Evolutionary conservation across 805 yeast species (phyloP).

Genomic region (Grigorovia yakushimaensis): DNA sequence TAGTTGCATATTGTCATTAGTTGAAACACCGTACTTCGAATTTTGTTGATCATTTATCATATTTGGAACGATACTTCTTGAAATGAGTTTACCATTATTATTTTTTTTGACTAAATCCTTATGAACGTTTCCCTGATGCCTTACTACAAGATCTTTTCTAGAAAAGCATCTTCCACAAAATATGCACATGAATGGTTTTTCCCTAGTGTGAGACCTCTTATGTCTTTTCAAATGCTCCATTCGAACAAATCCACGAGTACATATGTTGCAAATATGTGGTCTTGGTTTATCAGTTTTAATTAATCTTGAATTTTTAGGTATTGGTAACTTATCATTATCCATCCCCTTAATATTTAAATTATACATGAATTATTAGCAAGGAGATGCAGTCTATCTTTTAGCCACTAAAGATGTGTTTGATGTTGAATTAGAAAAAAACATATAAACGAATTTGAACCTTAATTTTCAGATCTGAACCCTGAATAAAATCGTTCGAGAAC

Average conservation of each 20-base stretch:
- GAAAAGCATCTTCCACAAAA: slow-evolving; percentile 96
- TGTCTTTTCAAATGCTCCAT: slow-evolving; percentile 91
- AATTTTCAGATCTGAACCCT: too few species aligned
- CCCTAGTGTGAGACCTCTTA: slow-evolving; percentile 89
- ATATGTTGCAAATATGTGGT: slow-evolving; percentile 81
- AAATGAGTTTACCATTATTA: neutral
- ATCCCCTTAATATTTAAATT: neutral
- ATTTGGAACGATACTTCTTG: neutral
- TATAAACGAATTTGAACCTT: too few species aligned
- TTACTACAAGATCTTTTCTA: slow-evolving; percentile 71
- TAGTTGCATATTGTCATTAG: too few species aligned
- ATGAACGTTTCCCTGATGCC: slow-evolving; percentile 94
- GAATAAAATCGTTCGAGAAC: too few species aligned
- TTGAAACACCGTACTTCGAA: too few species aligned
- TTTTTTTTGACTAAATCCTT: slow-evolving; percentile 4
- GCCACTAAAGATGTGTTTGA: too few species aligned
- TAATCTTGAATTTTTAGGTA: slow-evolving; percentile 75
- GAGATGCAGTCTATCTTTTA: too few species aligned
- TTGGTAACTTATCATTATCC: slow-evolving; percentile 35
- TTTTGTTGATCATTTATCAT: neutral
- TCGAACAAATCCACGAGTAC: slow-evolving; percentile 93
- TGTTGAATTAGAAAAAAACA: too few species aligned
- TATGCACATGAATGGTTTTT: slow-evolving; percentile 92
- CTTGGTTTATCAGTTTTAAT: slow-evolving; percentile 90
- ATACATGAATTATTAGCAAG: neutral